Conservation (phyloP, 495 filamentous ascomycete genomes). For the Podospora sp. region DNA sequence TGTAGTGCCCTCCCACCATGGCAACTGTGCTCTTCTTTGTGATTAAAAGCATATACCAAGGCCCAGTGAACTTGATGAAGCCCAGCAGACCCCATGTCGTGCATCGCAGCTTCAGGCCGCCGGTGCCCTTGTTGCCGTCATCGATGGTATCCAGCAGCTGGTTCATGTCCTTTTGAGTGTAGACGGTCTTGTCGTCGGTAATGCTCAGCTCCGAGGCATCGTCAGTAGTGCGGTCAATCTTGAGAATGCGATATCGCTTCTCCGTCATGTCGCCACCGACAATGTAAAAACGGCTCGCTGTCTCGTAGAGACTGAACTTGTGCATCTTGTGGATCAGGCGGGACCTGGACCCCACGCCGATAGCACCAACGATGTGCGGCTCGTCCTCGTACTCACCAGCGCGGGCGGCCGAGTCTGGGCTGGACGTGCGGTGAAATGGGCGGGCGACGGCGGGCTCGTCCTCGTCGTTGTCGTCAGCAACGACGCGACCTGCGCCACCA, state of each 20-base stretch:
- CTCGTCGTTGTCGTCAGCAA: constrained; percentile 60
- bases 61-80: constrained; percentile 92
- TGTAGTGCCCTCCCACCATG: constrained; percentile 92
- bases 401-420: constrained; percentile 50
- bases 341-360: constrained; percentile 23
- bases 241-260: constrained; percentile 83
- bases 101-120: constrained; percentile 88
- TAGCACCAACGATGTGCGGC: constrained; percentile 33
- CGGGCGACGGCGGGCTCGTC: constrained; percentile 65
- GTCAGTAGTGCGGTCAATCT: constrained; percentile 88
- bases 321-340: constrained; percentile 82
- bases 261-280: constrained; percentile 90
- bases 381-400: constrained; percentile 50
- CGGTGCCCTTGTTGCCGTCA: constrained; percentile 88
- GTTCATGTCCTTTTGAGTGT: constrained; percentile 90
- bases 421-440: constrained; percentile 65
- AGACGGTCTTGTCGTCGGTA: constrained; percentile 91
- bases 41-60: constrained; percentile 96
- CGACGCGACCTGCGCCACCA: constrained; percentile 33
- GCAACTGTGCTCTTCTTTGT: constrained; percentile 95
- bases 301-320: constrained; percentile 94
- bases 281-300: constrained; percentile 87
- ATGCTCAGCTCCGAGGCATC: constrained; percentile 73
- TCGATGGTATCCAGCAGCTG: constrained; percentile 92
- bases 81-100: constrained; percentile 92